Conservation (phyloP, 2,329 filamentous ascomycete species). For the Pestalotiopsis sp. region DNA sequence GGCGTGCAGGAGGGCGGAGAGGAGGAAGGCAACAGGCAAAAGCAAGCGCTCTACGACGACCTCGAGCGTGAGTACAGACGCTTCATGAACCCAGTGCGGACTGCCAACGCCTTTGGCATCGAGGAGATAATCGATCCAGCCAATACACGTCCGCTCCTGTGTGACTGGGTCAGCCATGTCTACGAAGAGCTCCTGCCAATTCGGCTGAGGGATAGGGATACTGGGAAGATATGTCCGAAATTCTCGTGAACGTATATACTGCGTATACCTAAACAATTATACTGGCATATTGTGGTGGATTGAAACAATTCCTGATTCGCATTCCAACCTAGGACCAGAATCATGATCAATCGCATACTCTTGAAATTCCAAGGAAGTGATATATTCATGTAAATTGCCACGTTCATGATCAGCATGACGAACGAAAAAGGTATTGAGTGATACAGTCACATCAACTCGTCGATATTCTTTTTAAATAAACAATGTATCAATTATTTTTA, state of each 20-base stretch:
- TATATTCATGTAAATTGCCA: too few relatives aligned
- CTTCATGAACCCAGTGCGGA: slow-evolving; percentile 65
- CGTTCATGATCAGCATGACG: too few relatives aligned
- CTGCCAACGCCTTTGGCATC: slow-evolving; percentile 62
- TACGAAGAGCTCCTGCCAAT: slow-evolving; percentile 27
- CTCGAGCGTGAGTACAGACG: slow-evolving; percentile 60
- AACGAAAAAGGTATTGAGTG: not conserved
- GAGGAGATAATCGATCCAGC: slow-evolving; percentile 67
- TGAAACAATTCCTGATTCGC: too few relatives aligned
- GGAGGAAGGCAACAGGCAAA: slow-evolving; percentile 34
- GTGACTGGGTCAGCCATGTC: slow-evolving; percentile 55
- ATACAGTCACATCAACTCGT: not conserved
- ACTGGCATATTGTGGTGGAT: not conserved
- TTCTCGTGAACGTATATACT: not conserved
- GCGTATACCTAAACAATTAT: not conserved
- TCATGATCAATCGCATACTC: too few relatives aligned
- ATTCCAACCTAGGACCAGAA: too few relatives aligned
- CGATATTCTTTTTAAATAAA: not conserved
- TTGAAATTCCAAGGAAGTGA: too few relatives aligned
- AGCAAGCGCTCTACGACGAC: slow-evolving; percentile 48
- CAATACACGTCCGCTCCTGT: slow-evolving; percentile 54
- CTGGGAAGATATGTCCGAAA: slow-evolving; percentile 7
- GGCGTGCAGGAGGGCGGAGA: slow-evolving; percentile 20
- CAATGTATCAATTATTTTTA: not conserved
- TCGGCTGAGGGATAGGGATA: slow-evolving; percentile 5